Base-by-base conservation (phyloP, 169 alveolate genomes). In the Cryptosporidium ubiquitum region DNA sequence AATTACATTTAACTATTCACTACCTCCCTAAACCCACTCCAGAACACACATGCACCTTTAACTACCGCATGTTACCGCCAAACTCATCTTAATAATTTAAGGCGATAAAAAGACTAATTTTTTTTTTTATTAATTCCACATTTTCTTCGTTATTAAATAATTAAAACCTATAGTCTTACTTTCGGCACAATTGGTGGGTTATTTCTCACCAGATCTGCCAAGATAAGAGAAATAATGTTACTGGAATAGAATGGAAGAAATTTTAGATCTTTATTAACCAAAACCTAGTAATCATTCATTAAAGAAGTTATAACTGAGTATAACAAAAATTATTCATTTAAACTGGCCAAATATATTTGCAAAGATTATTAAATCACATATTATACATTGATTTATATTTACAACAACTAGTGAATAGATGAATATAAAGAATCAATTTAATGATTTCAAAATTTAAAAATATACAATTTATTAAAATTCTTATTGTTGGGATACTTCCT, bases 21-120 rank as follows among this genome's bases (percentile, higher is more conserved):
- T 55, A 55, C 18, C 29, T 64, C 2, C 49, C 3, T 35, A 69
- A 69, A n/a, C 84, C 29, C 61, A 20, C 61, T 69, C 42, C 37
- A 37, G 1, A 70, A 70, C 85, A 73, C 85, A 73, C 85, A 73
- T 73, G 85, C 85, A 73, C 85, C 85, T 73, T 73, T 55, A 31
- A 57, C 58, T 39, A 55, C 44, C 69, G 85, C 69, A 73, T 49
- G 68, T 37, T 73, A 52, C 85, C 85, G 85, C 85, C 85, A 58
- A 70, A 26, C 42, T 20, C 20, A 47, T 47, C 55, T n/a, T 20
- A 42, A 7, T 42, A 12, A 26, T 55, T n/a, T 23, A 55, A 55
- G 37, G 20, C 5, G n/a, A n/a, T 5, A n/a, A n/a, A 55, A 3
- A 23, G 29, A 55, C 9, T 4, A 55, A 1, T 26, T 23, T n/a